Evolutionary conservation across 176 grass and related monocot genomes (phyloP).

Genomic region (Coix lacrymajobi): DNA sequence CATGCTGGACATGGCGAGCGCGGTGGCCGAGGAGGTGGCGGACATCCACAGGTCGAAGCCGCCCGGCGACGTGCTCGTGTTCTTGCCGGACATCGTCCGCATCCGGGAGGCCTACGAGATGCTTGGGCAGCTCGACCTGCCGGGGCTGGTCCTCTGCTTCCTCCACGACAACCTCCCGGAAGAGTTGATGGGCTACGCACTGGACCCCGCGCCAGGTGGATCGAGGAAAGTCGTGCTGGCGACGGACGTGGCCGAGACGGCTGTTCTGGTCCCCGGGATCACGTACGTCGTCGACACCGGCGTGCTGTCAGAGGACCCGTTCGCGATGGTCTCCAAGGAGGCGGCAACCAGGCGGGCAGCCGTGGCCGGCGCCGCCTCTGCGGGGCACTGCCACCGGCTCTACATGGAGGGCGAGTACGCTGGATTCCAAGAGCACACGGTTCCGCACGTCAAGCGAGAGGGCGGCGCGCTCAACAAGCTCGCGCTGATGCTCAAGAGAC

Average conservation of each 20-base stretch:
- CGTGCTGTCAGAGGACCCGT: conserved; percentile 5
- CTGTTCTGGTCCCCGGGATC: conserved; percentile 9
- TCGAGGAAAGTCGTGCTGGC: conserved; percentile 21
- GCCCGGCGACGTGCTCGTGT: conserved; percentile 28
- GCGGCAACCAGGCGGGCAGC: not conserved
- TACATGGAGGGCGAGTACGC: not conserved
- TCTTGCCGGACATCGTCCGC: conserved; percentile 1
- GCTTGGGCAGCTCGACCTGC: not conserved
- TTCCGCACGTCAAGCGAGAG: conserved; percentile 5
- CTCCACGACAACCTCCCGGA: conserved; percentile 13
- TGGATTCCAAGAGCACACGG: not conserved
- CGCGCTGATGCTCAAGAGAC: conserved; percentile 12
- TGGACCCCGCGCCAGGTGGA: not conserved
- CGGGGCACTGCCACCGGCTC: conserved; percentile 13
- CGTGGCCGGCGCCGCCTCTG: not conserved
- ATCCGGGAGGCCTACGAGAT: not conserved
- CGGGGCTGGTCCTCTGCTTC: not conserved
- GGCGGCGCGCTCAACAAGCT: not conserved
- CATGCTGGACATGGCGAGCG: not conserved
- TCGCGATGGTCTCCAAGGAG: conserved; percentile 16
- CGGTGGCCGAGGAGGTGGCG: not conserved
- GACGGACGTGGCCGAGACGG: conserved; percentile 32
- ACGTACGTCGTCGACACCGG: conserved; percentile 23
- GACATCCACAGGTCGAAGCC: not conserved
- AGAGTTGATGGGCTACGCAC: not conserved